Base-by-base conservation (phyloP, 2,329 filamentous ascomycete species). In the Simplicillium aogashimaense region DNA sequence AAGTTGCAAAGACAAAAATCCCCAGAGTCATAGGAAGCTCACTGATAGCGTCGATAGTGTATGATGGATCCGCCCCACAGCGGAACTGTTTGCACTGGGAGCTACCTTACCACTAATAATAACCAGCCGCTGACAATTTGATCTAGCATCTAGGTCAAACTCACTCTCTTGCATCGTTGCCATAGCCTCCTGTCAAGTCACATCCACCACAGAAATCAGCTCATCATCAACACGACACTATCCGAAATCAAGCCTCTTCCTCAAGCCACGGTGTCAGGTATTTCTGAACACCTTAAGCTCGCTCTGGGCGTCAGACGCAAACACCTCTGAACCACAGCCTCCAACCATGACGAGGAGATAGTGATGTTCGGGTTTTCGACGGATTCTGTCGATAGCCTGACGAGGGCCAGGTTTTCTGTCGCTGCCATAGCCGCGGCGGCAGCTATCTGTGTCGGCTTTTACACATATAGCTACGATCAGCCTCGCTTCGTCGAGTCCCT, bases 381-480 rank as follows among this genome's bases (percentile, higher is more conserved):
- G 49, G 54, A 64, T 45, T 66, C 70, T 56, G 64, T 67, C 59
- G 74, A 75, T 56, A 70, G 65, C 50, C 60, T 80, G 42, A 70
- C 69, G 40, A 66, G 75, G 49, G 67, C 70, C 36, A 67, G 72
- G 43, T 52, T 78, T 42, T 67, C 75, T 42, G 65, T 83, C 18
- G 67, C 75, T 38, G 48, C 76, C 17, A 51, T 77, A 31, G 74
- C 77, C 30, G 70, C 71, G 35, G 55, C 76, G 35, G 72, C 75
- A 2, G 72, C 75, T 34, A 69, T 66, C 10, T 78, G 73, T 37
- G 60, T 74, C 40, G 68, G 72, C 42, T 84, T 78, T 53, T 71
- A 76, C 42, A 60, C 78, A 49, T 83, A 79, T 55, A 53, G 54
- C 50, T 43, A 58, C 56, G 35, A 51, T 50, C 48, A 45, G 48